Base-by-base conservation (phyloP, 2,329 filamentous ascomycete genomes). In the Penicillium paneum region DNA sequence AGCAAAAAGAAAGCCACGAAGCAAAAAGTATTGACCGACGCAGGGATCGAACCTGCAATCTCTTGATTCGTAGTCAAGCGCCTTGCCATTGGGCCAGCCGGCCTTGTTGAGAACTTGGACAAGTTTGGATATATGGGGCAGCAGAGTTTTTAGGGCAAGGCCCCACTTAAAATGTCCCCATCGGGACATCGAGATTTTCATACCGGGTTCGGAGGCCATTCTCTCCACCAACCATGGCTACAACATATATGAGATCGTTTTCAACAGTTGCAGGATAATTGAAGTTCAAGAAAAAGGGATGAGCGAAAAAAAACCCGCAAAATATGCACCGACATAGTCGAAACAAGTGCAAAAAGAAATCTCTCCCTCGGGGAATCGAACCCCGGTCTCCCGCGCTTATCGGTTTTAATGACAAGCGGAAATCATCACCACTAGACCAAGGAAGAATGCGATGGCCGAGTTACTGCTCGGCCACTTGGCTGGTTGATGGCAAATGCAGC, bases 11-110 rank as follows among this genome's bases (percentile, higher is more conserved):
- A 47, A 17, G 28, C 36, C 6, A 41, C 19, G 12, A 15, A 32
- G 44, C 29, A 60, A 67, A 70, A 62, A 57, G 24, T 56, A 35
- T 2, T 71, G 69, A 71, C 68, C 69, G 65, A 71, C 69, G 69
- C 68, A 71, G 69, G 69, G 62, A 47, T 77, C 74, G 74, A 77
- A 77, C 75, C 75, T 75, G 71, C 73, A 78, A 77, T 76, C 75
- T 77, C 72, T 76, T 76, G 75, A 77, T 77, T 75, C 76, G 76
- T 77, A 78, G 76, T 78, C 76, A 77, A 76, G 73, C 76, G 75
- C 76, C 74, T 77, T 78, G 71, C 76, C 75, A 77, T 77, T 77
- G 73, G 74, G 74, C 74, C 73, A 76, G 65, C 65, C 62, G 66
- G 60, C 66, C 66, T 46, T 8, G 12, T 29, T 46, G 53, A 32